phyloP scores from a whole-genome alignment of 306 rosid genomes.

The Prunus fruticosa region DNA sequence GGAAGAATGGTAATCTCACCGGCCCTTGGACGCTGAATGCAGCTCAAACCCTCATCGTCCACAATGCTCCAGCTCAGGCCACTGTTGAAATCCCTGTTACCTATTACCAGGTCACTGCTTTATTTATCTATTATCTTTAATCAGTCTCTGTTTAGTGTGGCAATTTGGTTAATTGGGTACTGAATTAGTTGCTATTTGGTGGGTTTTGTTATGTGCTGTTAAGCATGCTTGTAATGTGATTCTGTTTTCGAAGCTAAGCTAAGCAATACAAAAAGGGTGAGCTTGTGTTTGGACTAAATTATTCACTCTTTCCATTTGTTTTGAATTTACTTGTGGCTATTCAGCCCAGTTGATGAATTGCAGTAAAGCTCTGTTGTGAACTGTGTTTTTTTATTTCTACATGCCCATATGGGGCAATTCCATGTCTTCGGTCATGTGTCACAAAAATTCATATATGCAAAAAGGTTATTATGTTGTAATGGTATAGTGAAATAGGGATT shows the following conservation, averaged over 20 bases:
- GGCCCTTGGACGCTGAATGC: constrained; percentile 57
- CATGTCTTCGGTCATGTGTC: neutral
- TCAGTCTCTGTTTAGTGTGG: neutral
- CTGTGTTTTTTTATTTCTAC: neutral
- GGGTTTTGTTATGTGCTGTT: neutral
- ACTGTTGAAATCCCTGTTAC: constrained; percentile 67
- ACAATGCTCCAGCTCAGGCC: constrained; percentile 29
- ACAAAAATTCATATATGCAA: neutral
- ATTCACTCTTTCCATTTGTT: neutral
- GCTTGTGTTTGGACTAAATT: neutral
- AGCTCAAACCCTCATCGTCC: constrained; percentile 39
- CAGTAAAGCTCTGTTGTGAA: neutral
- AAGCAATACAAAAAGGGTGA: too few species aligned
- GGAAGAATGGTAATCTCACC: constrained; percentile 27
- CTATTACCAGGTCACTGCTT: constrained; percentile 63
- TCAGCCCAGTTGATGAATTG: neutral
- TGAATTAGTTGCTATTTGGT: neutral
- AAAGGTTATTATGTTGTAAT: neutral
- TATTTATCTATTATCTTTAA: neutral
- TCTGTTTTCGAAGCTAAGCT: too few species aligned
- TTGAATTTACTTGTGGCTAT: neutral
- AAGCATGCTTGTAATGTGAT: too few species aligned
- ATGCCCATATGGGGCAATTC: neutral
- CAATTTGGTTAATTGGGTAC: neutral
- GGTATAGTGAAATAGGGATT: neutral